Percentiles rank a stretch among this genome's conserved stretches.
Conservation (phyloP, 768 basidiomycete species). For the Lactarius sanguifluus region DNA sequence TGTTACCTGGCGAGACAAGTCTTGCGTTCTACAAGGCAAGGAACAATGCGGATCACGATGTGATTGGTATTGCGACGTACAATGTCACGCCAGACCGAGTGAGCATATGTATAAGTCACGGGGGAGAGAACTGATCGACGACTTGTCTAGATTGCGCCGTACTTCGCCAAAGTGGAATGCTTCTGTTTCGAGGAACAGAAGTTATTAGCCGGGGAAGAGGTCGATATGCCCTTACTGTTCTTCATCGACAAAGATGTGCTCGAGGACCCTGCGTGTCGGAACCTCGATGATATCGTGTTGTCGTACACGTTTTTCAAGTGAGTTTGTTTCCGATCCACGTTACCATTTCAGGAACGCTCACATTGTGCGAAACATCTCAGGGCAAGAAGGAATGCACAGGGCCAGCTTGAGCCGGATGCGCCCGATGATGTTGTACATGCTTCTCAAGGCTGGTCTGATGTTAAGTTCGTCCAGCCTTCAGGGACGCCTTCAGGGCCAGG, state of each 20-base stretch:
- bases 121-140: background rate
- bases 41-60: slow-evolving; percentile 80
- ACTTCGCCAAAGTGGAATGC: slow-evolving; percentile 99
- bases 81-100: slow-evolving; percentile 99
- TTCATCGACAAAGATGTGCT: slow-evolving; percentile 98
- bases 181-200: slow-evolving; percentile 99
- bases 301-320: slow-evolving; percentile 99
- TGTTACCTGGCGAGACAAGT: slow-evolving; percentile 93
- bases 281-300: slow-evolving; percentile 87
- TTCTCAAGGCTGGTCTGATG: slow-evolving; percentile 72
- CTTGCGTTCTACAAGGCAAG: slow-evolving; percentile 95
- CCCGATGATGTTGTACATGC: slow-evolving; percentile 73
- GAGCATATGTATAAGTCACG: slow-evolving; percentile 33
- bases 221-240: slow-evolving; percentile 97
- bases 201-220: slow-evolving; percentile 90
- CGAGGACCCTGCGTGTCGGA: slow-evolving; percentile 86
- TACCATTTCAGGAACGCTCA: background rate
- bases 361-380: slow-evolving; percentile 41
- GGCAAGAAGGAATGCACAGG: slow-evolving; percentile 79
- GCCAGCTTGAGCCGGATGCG: slow-evolving; percentile 91
- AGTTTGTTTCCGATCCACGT: slow-evolving; percentile 31
- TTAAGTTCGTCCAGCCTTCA: slow-evolving; percentile 47
- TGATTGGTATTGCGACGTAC: slow-evolving; percentile 98
- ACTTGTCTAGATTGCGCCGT: slow-evolving; percentile 78
- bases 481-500: slow-evolving; percentile 29